Conservation (phyloP, 768 basidiomycete genomes). For the Hydnomerulius pinastri region DNA sequence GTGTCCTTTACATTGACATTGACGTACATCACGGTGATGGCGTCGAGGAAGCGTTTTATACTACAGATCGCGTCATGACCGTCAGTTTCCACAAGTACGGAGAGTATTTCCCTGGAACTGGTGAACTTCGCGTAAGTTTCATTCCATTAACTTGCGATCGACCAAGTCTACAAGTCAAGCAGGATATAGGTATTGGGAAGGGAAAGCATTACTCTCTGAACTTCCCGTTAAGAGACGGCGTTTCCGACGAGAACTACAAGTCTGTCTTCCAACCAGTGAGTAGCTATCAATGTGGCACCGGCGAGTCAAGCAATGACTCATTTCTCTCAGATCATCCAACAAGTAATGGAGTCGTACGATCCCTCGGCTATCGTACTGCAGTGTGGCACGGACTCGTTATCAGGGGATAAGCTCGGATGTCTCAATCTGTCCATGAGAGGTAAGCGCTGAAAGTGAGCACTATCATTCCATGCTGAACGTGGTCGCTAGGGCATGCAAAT, state of each 20-base stretch:
- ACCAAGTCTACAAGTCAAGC: constrained; percentile 13
- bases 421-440: constrained; percentile 97
- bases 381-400: constrained; percentile 95
- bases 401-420: constrained; percentile 94
- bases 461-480: constrained; percentile 1
- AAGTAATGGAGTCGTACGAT: constrained; percentile 93
- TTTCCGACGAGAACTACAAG: constrained; percentile 93
- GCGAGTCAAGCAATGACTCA: neutral
- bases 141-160: neutral
- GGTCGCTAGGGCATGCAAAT: constrained; percentile 82
- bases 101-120: constrained; percentile 98
- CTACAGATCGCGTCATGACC: constrained; percentile 98
- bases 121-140: constrained; percentile 79
- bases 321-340: constrained; percentile 73
- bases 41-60: constrained; percentile 99
- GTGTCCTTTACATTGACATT: constrained; percentile 97
- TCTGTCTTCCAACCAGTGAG: constrained; percentile 93
- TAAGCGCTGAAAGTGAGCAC: constrained; percentile 22
- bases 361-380: constrained; percentile 96
- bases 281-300: constrained; percentile 3
- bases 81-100: constrained; percentile 98
- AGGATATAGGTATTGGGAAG: constrained; percentile 94
- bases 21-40: constrained; percentile 99
- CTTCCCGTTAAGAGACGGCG: constrained; percentile 92
- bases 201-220: constrained; percentile 94